Evolutionary conservation across 2,329 filamentous ascomycete species (phyloP).

Genomic region (Xenoacremonium recifei): DNA sequence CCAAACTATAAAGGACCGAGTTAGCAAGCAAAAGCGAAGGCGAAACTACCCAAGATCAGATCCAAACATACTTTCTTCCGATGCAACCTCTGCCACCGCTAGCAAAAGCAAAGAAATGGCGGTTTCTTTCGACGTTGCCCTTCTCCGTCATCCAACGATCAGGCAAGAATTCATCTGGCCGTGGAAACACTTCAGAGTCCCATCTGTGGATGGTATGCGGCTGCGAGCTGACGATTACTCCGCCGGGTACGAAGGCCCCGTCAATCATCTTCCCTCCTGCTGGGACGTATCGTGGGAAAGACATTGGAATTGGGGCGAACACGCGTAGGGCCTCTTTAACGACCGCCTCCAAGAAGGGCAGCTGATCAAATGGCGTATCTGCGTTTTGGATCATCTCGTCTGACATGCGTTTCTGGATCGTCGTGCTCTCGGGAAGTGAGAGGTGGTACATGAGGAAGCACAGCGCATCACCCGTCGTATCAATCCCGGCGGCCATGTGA

Average conservation of each 20-base stretch:
- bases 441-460: conserved; percentile 20
- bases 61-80: conserved; percentile 19
- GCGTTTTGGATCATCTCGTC: conserved; percentile 5
- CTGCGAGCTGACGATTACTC: conserved; percentile 15
- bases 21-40: too few species aligned
- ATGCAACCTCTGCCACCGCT: conserved; percentile 15
- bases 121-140: conserved; percentile 5
- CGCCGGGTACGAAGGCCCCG: conserved; percentile 12
- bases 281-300: conserved; percentile 11
- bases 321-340: conserved; percentile 14
- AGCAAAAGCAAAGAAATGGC: conserved; percentile 14
- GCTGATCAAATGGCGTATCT: conserved; percentile 2
- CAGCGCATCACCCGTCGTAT: conserved; percentile 18
- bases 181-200: conserved; percentile 7
- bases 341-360: conserved; percentile 14
- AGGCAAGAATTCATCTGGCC: conserved; percentile 9
- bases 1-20: conserved; percentile 7
- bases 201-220: conserved; percentile 14
- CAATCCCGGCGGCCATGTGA: conserved; percentile 17
- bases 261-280: conserved; percentile 3
- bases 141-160: conserved; percentile 12
- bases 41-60: too few species aligned
- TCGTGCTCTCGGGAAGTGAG: conserved; percentile 12
- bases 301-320: conserved; percentile 14
- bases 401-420: conserved; percentile 2